Evolutionary conservation across 202 grass and related monocot genomes (phyloP).

Genomic region (Schoenoplectus tabernaemontani): DNA sequence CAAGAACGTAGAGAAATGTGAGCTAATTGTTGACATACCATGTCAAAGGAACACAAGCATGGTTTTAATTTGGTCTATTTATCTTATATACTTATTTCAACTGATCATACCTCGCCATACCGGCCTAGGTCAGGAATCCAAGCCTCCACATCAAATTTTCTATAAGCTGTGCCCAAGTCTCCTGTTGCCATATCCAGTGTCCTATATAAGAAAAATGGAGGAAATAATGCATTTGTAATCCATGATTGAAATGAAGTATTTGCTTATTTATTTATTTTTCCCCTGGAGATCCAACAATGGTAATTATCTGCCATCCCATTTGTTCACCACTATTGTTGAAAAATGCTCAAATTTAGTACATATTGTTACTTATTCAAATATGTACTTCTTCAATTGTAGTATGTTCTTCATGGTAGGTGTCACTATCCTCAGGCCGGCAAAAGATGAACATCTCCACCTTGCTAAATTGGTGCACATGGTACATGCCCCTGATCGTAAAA

Average conservation of each 20-base stretch:
- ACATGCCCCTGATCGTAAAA: constrained; percentile 62
- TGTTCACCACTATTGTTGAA: not conserved
- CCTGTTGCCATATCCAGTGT: constrained; percentile 89
- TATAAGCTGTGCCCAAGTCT: constrained; percentile 72
- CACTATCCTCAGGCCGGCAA: constrained; percentile 72
- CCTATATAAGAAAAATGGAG: constrained; percentile 27
- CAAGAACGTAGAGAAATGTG: not conserved
- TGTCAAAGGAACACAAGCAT: not conserved
- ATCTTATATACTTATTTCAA: not conserved
- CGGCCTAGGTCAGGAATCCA: constrained; percentile 91
- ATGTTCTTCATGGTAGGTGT: constrained; percentile 78
- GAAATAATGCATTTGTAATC: not conserved
- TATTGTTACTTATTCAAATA: too few relatives aligned
- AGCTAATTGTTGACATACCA: not conserved
- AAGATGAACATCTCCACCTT: constrained; percentile 99
- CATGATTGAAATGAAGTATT: too few relatives aligned
- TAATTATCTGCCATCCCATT: not conserved
- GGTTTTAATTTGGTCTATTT: not conserved
- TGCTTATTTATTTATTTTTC: not conserved
- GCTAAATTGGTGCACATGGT: constrained; percentile 93
- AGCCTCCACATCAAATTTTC: constrained; percentile 87
- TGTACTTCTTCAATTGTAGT: constrained; percentile 83
- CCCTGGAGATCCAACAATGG: not conserved
- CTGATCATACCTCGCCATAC: constrained; percentile 75
- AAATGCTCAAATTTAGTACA: not conserved